Base-by-base conservation (phyloP, 495 filamentous ascomycete genomes). In the Hypoxylon intermedium region DNA sequence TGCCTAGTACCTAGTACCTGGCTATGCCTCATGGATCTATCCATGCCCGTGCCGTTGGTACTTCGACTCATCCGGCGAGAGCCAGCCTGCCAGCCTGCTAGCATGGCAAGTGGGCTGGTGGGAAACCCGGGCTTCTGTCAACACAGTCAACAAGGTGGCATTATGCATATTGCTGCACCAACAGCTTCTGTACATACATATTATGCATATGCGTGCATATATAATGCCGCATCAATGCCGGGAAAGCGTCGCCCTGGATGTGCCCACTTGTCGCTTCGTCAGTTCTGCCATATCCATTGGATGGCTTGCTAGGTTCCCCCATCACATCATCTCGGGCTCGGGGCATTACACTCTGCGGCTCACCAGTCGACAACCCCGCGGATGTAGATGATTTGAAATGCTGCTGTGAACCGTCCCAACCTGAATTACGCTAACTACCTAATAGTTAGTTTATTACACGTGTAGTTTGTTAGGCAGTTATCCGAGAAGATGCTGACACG, bases 251-350 rank as follows among this genome's bases (percentile, higher is more conserved):
- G 18, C 18, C 43, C 43, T 33, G 34, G 42, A 36, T 11, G 2
- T 44, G 12, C 18, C 30, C 15, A 9, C 26, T 30, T 23, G 28
- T 33, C 9, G 19, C n/a, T n/a, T n/a, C n/a, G n/a, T n/a, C n/a
- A 28, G 12, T 20, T 48, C 30, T 9, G 16, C 23, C n/a, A 41
- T 49, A 57, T 42, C 36, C 38, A 44, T 49, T 57, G 44, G 44
- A n/a, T 57, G n/a, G 18, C 24, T 23, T 49, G 31, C 42, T 41
- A 33, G 53, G n/a, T 16, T 33, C 31, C 34, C n/a, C 43, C 15
- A 57, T 48, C 43, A 57, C 53, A 31, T 58, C 46, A 58, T 58
- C 55, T 58, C 46, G 45, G 55, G 30, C 11, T 58, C 55, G 46
- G 55, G 26, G 12, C 13, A 37, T n/a, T 44, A 3, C 19, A 58